phyloP scores from a whole-genome alignment of 805 yeast species.

The Saturnispora diversa region DNA sequence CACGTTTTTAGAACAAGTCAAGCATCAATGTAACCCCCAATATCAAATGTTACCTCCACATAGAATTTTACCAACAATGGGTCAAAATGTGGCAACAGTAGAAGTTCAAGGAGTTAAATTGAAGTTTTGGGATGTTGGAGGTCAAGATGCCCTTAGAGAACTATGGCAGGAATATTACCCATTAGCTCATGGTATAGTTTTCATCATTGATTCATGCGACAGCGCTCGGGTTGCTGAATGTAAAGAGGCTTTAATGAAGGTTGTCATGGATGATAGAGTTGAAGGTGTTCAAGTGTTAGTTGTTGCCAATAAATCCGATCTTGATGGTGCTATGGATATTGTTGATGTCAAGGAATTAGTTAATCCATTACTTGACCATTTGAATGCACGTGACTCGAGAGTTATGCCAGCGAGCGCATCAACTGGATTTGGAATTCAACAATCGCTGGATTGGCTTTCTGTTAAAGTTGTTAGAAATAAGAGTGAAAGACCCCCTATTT shows the following conservation, averaged over 20 bases:
- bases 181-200: slow-evolving; percentile 84
- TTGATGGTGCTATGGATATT: slow-evolving; percentile 52
- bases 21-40: slow-evolving; percentile 34
- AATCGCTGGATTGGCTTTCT: slow-evolving; percentile 84
- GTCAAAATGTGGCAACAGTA: slow-evolving; percentile 70
- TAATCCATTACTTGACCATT: slow-evolving; percentile 70
- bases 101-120: slow-evolving; percentile 31
- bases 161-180: slow-evolving; percentile 85
- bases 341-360: slow-evolving; percentile 77
- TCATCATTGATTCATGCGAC: slow-evolving; percentile 89
- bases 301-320: slow-evolving; percentile 93
- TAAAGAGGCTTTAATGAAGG: slow-evolving; percentile 49
- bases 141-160: slow-evolving; percentile 75
- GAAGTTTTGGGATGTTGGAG: slow-evolving; percentile 96
- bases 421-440: slow-evolving; percentile 74
- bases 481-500: neutral
- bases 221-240: slow-evolving; percentile 77
- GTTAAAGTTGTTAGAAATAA: slow-evolving; percentile 49
- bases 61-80: slow-evolving; percentile 85
- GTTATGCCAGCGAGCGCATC: slow-evolving; percentile 86
- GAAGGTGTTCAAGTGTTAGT: slow-evolving; percentile 85
- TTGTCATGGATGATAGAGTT: slow-evolving; percentile 51
- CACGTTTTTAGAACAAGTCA: slow-evolving; percentile 61
- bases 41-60: slow-evolving; percentile 43
- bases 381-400: slow-evolving; percentile 85